Base-by-base conservation (phyloP, 768 basidiomycete genomes). In the Trametes punicea region DNA sequence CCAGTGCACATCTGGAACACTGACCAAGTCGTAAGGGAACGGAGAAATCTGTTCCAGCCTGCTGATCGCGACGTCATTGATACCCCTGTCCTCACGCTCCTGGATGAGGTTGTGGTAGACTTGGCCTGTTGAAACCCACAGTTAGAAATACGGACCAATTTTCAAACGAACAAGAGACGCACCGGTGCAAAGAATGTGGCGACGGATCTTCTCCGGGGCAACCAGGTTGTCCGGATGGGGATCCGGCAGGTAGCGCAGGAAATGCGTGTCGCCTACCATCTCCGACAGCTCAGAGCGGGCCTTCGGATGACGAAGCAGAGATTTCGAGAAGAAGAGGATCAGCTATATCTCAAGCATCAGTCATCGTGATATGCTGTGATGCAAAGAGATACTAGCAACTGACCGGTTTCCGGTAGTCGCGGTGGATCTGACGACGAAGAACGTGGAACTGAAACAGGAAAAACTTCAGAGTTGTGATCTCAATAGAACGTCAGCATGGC, bases 381-480 rank as follows among this genome's bases (percentile, higher is more conserved):
- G 10, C 6, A 9, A 5, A n/a, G 50, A 46, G 30, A 27, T 3
- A 8, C 7, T 36, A 20, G 25, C 15, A 6, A 68, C 82, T 51
- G 64, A 90, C 88, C 41, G 96, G 96, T 77, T 98, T 98, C 66
- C 96, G 87, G 89, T 93, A 98, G 70, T 98, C 97, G 64, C 97
- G 92, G 73, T 94, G 90, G 67, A 90, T 91, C 73, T 98, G 96
- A 59, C 96, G 88, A 72, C 95, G 92, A 46, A 98, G 88, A 56
- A 96, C 92, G 68, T 96, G 95, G 91, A 93, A 97, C 86, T 88
- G 63, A 41, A 60, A 55, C 23, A 33, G 30, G 13, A n/a, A 36
- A 5, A 10, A 31, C 31, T 7, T 31, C 34, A 36, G 34, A 15
- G 15, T 15, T 15, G 13, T 8, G 34, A 10, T n/a, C n/a, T 8